Evolutionary conservation across 768 basidiomycete species (phyloP).

Genomic region (Lactarius quietus): DNA sequence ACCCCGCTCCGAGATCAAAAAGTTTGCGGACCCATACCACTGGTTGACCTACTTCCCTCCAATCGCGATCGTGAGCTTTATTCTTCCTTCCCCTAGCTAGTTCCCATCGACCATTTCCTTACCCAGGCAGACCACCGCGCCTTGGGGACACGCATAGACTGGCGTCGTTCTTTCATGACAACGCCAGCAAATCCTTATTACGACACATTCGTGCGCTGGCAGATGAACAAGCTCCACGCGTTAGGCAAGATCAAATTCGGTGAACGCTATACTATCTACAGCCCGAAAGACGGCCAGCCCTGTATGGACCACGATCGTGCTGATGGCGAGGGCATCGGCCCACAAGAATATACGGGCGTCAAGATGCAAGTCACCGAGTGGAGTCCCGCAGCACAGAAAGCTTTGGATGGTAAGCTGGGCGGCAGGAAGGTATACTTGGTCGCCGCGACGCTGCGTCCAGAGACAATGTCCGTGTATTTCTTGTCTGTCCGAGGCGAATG

Average conservation of each 20-base stretch:
- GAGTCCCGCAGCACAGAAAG: constrained; percentile 63
- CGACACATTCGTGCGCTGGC: constrained; percentile 97
- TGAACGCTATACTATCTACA: constrained; percentile 97
- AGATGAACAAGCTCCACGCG: constrained; percentile 85
- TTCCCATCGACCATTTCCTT: constrained; percentile 26
- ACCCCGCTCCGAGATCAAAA: constrained; percentile 85
- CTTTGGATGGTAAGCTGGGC: constrained; percentile 64
- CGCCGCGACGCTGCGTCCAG: constrained; percentile 94
- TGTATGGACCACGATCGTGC: constrained; percentile 99
- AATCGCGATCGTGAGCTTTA: constrained; percentile 65
- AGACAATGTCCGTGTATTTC: constrained; percentile 74
- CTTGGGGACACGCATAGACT: constrained; percentile 95
- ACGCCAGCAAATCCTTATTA: constrained; percentile 97
- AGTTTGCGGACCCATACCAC: constrained; percentile 91
- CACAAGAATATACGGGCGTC: constrained; percentile 91
- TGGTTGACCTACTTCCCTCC: constrained; percentile 97
- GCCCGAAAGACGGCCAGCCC: constrained; percentile 96
- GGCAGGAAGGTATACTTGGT: constrained; percentile 85
- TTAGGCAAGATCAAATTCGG: constrained; percentile 97
- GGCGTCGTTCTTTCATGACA: constrained; percentile 92
- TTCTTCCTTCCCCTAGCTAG: neutral
- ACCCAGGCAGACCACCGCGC: constrained; percentile 66
- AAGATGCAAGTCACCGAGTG: constrained; percentile 93
- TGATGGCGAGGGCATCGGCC: constrained; percentile 91
- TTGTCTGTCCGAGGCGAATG: neutral